Base-by-base conservation (phyloP, 164 flowering plant genomes). In the Vitis rotundifolia region DNA sequence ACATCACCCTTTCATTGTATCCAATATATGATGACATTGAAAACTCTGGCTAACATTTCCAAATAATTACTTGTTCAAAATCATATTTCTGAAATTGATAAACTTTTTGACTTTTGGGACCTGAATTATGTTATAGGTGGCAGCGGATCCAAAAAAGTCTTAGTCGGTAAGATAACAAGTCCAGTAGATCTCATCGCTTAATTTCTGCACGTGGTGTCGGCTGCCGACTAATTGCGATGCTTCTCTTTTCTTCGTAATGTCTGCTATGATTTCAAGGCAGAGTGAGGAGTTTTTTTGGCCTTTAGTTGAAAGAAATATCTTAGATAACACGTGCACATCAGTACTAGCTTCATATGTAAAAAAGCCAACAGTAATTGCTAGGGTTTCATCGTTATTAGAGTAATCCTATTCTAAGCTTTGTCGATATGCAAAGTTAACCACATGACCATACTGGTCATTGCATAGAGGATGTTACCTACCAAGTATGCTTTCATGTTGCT, bases 81-180 rank as follows among this genome's bases (percentile, higher is more conserved):
- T 57, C 47, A 15, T 26, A 66, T 31, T 5, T 51, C 10, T 14
- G 26, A 19, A 44, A 48, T 61, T 16, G 44, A 54, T 73, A 3
- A 37, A 29, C 37, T 18, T 68, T 68, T 73, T 48, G 76, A 73
- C 70, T 67, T 56, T 49, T 15, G 63, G 13, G 70, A 49, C 49
- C 1, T 15, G 22, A 59, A 22, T 51, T 9, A 66, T 60, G 44
- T 58, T 64, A 9, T 51, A 44, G 72, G 29, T 57, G 47, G 55
- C 58, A 63, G 76, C 56, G 76, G 72, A 58, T 68, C 28, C 37
- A 49, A 28, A 63, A 28, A 18, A 31, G 22, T 68, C 55, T 22
- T 28, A 0, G 3, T 61, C 15, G 49, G 9, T 54, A 19, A 53
- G 75, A n/a, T 61, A 15, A 61, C 11, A 11, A 9, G 2, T 4